Evolutionary conservation across 495 filamentous ascomycete genomes (phyloP), one percentile per base, ranked within the genome.

Genomic region (Penicillium waksmanii): DNA sequence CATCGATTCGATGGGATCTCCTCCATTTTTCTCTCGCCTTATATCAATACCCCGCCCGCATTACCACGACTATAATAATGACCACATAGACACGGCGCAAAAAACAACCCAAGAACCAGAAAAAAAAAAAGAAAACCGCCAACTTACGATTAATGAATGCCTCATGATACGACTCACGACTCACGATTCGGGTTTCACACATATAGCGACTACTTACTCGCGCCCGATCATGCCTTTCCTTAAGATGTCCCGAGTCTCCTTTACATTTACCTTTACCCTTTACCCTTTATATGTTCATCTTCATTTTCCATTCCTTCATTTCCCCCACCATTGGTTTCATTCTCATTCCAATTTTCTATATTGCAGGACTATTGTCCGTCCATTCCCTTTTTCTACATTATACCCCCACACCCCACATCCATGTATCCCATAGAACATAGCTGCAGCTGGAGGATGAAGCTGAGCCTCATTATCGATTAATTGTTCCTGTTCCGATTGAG

Each of bases 91-190:
- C 46, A 23, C 46, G 11, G 46, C 46, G 19, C 46, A 31, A 13
- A 23, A 27, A 48, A 48, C 23, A 23, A 23, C 23, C 23, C 23
- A 23, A 23, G 23, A 23, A 23, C 23, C 23, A 3, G 15, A 27
- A 48, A 23, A 3, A 12, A 48, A 48, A 48, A 48, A 11, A 48
- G 19, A 48, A 48, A 48, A 25, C 9, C 23, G 55, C 51, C 62
- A 10, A 10, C 60, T 75, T 55, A 78, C 64, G 73, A 75, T 51
- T 75, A 74, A 78, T 74, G 74, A 74, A 78, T 74, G 72, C 63
- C 60, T 72, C 59, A 55, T 68, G 61, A 71, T 70, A 73, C 75
- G 61, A 74, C 59, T 68, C 61, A 75, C 61, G 71, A 75, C 65
- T 64, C 53, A 46, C 63, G 64, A 64, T 66, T 43, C 43, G 49